Base-by-base conservation (phyloP, 331 rosid genomes). In the Saraca asoca region DNA sequence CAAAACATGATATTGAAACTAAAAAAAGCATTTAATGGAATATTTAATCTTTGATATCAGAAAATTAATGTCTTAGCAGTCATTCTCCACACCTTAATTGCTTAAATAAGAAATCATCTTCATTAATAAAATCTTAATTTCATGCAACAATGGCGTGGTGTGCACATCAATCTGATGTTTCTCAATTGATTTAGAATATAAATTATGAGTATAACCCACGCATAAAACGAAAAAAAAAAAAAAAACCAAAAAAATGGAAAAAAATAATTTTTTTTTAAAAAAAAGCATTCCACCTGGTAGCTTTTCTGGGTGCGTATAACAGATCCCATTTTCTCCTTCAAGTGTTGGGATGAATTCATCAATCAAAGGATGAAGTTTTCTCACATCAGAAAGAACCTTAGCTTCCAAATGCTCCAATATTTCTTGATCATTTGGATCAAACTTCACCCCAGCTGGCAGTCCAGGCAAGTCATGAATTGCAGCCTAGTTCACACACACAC, bases 221-320 rank as follows among this genome's bases (percentile, higher is more conserved):
- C 31, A 56, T 54, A 35, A 58, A 66, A 19, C 43, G 18, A 50
- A 46, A 16, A 7, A 34, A 73, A 17, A 12, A 52, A 16, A 18
- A 7, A 58, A n/a, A 45, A 19, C 13, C 5, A 39, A 31, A 12
- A 9, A 61, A 12, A n/a, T 43, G 0, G 64, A 41, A 0, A 20
- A 10, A 5, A 31, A 45, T 43, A 31, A 31, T 0, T n/a, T n/a
- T n/a, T n/a, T n/a, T n/a, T n/a, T 14, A 6, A 0, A 13, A 8
- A 63, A 24, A 24, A 3, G 31, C 31, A 24, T 3, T 62, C 18
- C 1, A 13, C 98, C 97, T 75, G 98, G 98, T 8, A 93, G 76
- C 54, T 86, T 90, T 77, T 93, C 91, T 38, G 98, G 98, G 74
- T 93, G 98, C 0, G 97, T 93, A 31, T 87, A 90, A 75, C 98